A percentile compares a stretch with the other conserved stretches of the same genome.
Conservation (phyloP, 257 asterid genomes). For the Solanum lycopersicoides region DNA sequence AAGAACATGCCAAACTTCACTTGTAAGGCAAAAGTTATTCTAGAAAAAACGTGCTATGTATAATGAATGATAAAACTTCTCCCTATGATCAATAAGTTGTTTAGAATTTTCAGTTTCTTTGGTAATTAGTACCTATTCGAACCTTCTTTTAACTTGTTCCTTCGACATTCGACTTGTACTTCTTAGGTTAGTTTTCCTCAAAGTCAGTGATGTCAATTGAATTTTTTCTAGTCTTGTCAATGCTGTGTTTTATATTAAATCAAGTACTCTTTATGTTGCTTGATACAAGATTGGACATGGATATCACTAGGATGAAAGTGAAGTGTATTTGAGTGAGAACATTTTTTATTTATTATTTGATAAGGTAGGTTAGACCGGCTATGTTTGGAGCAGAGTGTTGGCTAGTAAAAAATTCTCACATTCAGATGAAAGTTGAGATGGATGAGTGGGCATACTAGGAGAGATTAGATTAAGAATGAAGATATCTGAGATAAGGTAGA, state of each 20-base stretch:
- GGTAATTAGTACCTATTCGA: neutral
- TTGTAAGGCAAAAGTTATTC: neutral
- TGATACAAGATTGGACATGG: neutral
- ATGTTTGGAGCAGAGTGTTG: neutral
- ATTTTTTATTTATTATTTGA: no score
- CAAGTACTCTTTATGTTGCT: neutral
- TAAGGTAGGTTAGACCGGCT: neutral
- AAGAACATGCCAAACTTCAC: neutral
- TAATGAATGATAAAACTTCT: neutral
- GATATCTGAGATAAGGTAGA: neutral
- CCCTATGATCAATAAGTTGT: neutral
- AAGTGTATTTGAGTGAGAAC: neutral
- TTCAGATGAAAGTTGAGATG: neutral
- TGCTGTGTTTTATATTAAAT: neutral
- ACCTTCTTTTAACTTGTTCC: neutral
- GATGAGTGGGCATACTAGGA: neutral
- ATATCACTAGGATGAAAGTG: neutral
- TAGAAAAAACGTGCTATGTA: neutral
- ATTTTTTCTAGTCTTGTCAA: neutral
- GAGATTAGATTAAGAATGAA: neutral
- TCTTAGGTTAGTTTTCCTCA: neutral
- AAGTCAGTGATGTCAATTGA: neutral
- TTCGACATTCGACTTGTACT: neutral
- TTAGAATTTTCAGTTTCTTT: neutral
- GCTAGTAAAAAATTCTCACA: neutral